Conservation (phyloP, 2,329 filamentous ascomycete genomes). For the Colletotrichum chlorophyti region DNA sequence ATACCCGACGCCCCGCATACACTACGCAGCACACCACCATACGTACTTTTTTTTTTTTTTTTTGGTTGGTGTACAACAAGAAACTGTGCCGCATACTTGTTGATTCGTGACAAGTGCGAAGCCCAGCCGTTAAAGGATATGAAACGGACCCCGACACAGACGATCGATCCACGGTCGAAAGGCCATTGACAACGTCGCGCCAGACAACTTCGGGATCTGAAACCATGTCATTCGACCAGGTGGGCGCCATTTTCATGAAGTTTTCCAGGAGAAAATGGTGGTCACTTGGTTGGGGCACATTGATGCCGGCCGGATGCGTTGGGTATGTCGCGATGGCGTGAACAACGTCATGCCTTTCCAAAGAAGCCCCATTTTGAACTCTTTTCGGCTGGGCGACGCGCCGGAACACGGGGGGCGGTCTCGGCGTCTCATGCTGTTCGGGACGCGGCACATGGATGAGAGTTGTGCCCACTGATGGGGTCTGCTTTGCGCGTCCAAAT, state of each 20-base stretch:
- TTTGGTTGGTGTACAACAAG: neutral
- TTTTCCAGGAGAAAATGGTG: conserved; percentile 3
- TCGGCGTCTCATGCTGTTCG: conserved; percentile 17
- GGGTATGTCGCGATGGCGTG: neutral
- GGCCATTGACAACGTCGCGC: neutral
- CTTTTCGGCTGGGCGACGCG: conserved; percentile 2
- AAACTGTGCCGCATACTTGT: conserved; percentile 1
- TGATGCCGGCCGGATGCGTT: neutral
- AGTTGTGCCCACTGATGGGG: conserved; percentile 16
- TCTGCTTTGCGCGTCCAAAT: conserved; percentile 1
- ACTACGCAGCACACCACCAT: neutral
- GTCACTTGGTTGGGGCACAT: neutral
- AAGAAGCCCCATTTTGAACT: neutral
- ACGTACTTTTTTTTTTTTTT: neutral
- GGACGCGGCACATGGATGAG: conserved; percentile 17
- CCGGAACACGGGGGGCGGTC: neutral
- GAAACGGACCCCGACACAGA: conserved; percentile 15
- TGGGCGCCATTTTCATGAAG: neutral
- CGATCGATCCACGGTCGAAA: neutral
- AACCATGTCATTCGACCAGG: conserved; percentile 24
- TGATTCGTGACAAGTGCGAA: neutral
- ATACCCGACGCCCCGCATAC: no score
- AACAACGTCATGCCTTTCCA: conserved; percentile 18
- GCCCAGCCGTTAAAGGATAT: neutral
- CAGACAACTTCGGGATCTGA: neutral